Conservation (phyloP, 2,329 filamentous ascomycete genomes). For the Helotiales sp. region DNA sequence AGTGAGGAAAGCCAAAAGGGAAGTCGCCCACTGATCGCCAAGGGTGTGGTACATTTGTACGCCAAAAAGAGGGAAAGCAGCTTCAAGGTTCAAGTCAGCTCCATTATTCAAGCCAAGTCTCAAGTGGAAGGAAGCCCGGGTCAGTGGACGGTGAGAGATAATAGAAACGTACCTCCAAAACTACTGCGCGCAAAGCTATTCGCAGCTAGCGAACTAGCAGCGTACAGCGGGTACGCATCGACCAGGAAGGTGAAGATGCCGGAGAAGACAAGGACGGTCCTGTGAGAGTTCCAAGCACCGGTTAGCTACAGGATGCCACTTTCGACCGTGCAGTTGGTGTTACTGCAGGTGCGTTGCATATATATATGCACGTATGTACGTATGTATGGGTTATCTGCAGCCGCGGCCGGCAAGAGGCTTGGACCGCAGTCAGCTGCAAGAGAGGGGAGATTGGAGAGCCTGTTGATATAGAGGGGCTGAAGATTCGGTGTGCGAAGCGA, state of each 20-base stretch:
- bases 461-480: not conserved
- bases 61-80: slow-evolving; percentile 77
- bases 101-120: slow-evolving; percentile 12
- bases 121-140: not conserved
- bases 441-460: not conserved
- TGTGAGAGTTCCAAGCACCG: slow-evolving; percentile 44
- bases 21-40: slow-evolving; percentile 73
- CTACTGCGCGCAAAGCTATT: slow-evolving; percentile 79
- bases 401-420: not conserved
- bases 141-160: not conserved
- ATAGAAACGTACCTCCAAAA: slow-evolving; percentile 60
- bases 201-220: slow-evolving; percentile 79
- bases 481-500: not conserved
- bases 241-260: slow-evolving; percentile 86
- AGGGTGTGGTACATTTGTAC: slow-evolving; percentile 73
- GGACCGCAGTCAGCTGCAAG: slow-evolving; percentile 11
- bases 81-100: slow-evolving; percentile 46
- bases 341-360: slow-evolving; percentile 29
- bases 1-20: slow-evolving; percentile 64
- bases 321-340: slow-evolving; percentile 19
- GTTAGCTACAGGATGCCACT: slow-evolving; percentile 37
- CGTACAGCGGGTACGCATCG: slow-evolving; percentile 77
- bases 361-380: slow-evolving; percentile 21
- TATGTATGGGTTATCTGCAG: slow-evolving; percentile 13
- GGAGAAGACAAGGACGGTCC: slow-evolving; percentile 77